Conservation (phyloP, 1,284 basidiomycete genomes). For the Cryptococcus jaspeensis region DNA sequence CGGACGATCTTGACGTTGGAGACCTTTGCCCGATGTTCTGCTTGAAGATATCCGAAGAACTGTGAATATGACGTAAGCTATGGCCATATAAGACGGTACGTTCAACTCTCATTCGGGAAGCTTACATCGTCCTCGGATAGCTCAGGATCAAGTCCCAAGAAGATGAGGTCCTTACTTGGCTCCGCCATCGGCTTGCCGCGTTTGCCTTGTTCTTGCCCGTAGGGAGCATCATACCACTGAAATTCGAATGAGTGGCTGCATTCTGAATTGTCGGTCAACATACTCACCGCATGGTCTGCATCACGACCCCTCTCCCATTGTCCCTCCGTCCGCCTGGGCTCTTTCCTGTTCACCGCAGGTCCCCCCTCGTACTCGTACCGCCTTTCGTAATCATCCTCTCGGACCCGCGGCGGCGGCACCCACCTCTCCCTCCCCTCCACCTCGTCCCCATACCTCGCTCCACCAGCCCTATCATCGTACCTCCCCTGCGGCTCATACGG, state of each 20-base stretch:
- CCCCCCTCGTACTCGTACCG: constrained; percentile 5
- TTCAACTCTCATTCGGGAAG: constrained; percentile 51
- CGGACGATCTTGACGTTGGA: constrained; percentile 78
- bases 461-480: no score
- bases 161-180: constrained; percentile 67
- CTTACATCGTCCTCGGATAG: constrained; percentile 85
- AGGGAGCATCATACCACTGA: constrained; percentile 1
- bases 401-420: constrained; percentile 3
- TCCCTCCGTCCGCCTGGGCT: constrained; percentile 3
- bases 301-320: constrained; percentile 37
- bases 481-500: no score
- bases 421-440: constrained; percentile 3
- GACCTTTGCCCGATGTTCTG: constrained; percentile 56
- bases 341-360: not conserved
- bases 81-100: not conserved
- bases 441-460: no score
- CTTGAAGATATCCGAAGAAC: constrained; percentile 74
- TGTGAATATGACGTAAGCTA: constrained; percentile 40
- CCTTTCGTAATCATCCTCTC: not conserved
- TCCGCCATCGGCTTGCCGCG: constrained; percentile 24
- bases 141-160: constrained; percentile 82
- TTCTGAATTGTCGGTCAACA: not conserved
- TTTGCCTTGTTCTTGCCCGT: not conserved
- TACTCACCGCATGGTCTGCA: constrained; percentile 19
- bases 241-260: not conserved